Evolutionary conservation across 2,329 filamentous ascomycete species (phyloP).

Genomic region (Penicillium griseofulvum): DNA sequence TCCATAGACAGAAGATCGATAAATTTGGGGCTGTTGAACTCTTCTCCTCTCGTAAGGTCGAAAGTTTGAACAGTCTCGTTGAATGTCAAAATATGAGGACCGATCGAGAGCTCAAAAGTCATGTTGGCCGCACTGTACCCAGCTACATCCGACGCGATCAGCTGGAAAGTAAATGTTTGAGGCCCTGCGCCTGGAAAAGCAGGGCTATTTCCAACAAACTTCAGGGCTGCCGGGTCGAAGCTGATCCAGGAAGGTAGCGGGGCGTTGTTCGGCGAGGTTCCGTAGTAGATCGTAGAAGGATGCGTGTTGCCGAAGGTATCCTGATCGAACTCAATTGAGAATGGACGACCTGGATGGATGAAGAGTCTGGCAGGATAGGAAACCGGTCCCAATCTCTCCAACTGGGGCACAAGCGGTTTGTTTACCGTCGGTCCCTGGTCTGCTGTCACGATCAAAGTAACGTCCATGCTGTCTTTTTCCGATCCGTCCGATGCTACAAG

Average conservation of each 20-base stretch:
- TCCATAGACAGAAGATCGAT: conserved; percentile 57
- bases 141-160: conserved; percentile 76
- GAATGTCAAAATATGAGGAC: conserved; percentile 67
- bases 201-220: conserved; percentile 71
- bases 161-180: conserved; percentile 67
- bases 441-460: conserved; percentile 68
- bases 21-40: conserved; percentile 55
- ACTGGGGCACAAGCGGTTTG: conserved; percentile 36
- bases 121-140: conserved; percentile 69
- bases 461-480: conserved; percentile 62
- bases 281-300: conserved; percentile 67
- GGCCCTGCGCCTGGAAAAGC: conserved; percentile 64
- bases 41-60: conserved; percentile 55
- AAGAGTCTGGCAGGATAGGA: conserved; percentile 41
- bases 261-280: conserved; percentile 71
- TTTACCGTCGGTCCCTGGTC: conserved; percentile 38
- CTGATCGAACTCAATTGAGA: conserved; percentile 68
- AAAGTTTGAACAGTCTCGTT: conserved; percentile 56
- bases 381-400: conserved; percentile 35
- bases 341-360: conserved; percentile 46
- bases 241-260: conserved; percentile 79
- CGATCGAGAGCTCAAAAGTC: conserved; percentile 69
- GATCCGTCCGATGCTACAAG: conserved; percentile 68
- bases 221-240: conserved; percentile 65
- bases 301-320: conserved; percentile 63